These are phyloP conservation scores for Diaporthe ilicicola DNA, from an alignment of 2,329 filamentous ascomycete species.

Conservation along the genomic window DNA sequence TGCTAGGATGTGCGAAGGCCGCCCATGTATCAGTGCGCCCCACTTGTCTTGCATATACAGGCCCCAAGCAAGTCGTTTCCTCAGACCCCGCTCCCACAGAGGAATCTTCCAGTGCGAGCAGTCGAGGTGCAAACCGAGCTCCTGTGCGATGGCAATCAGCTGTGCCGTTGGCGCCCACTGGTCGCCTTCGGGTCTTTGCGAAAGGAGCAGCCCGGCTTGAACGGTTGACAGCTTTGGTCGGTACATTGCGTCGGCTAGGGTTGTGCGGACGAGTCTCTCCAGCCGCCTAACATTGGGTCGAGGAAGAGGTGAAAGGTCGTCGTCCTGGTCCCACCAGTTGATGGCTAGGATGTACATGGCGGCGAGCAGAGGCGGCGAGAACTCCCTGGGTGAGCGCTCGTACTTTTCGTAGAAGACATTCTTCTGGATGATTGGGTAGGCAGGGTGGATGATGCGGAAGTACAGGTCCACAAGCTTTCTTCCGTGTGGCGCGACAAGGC, in stretches of 20 bases:
- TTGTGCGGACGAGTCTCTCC: conserved; percentile 47
- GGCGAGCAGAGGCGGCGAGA: conserved; percentile 66
- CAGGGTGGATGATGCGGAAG: conserved; percentile 69
- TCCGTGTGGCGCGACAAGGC: conserved; percentile 69
- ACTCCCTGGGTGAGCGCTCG: conserved; percentile 62
- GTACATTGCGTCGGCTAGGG: conserved; percentile 57
- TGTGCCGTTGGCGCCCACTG: conserved; percentile 61
- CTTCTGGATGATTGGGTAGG: conserved; percentile 67
- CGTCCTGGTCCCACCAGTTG: conserved; percentile 68
- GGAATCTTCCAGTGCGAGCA: conserved; percentile 70
- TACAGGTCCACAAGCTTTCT: conserved; percentile 72
- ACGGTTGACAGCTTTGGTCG: conserved; percentile 64
- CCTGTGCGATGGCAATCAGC: conserved; percentile 64
- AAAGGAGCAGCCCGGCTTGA: conserved; percentile 62
- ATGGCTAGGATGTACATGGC: conserved; percentile 70
- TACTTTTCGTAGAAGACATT: conserved; percentile 70
- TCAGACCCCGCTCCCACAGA: conserved; percentile 68
- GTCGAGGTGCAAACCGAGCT: conserved; percentile 68
- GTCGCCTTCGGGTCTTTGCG: conserved; percentile 57
- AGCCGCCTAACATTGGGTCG: conserved; percentile 51
- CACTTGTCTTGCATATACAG: conserved; percentile 75
- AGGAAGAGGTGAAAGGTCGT: conserved; percentile 54
- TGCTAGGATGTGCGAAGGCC: conserved; percentile 77
- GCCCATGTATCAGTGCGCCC: conserved; percentile 85
- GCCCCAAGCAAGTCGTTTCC: conserved; percentile 70